Percentiles rank a stretch among this genome's conserved stretches.
Evolutionary conservation across 2,329 filamentous ascomycete species (phyloP).

Genomic region (Fonsecaea monophora): DNA sequence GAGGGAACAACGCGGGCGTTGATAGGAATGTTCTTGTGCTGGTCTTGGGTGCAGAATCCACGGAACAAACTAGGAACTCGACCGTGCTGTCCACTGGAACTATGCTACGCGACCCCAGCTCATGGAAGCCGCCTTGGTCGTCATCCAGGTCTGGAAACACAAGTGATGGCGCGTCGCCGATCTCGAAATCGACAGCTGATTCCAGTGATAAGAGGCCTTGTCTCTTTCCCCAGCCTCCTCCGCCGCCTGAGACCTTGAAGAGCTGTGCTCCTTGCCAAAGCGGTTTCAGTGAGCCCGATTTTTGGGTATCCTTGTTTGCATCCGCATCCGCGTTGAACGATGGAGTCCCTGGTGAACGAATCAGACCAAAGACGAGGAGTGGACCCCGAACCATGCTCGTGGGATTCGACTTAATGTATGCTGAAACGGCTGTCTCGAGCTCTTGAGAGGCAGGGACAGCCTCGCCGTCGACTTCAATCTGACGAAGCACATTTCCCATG

Average conservation of each 20-base stretch:
- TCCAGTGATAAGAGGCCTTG: conserved; percentile 40
- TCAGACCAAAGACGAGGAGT: conserved; percentile 34
- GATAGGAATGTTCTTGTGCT: not conserved
- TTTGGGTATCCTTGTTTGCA: not conserved
- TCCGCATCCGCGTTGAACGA: not conserved
- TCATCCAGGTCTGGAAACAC: conserved; percentile 27
- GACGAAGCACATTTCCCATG: conserved; percentile 40
- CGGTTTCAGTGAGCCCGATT: conserved; percentile 2
- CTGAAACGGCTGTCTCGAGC: conserved; percentile 34
- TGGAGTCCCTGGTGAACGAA: conserved; percentile 20
- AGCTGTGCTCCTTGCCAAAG: conserved; percentile 30
- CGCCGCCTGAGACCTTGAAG: conserved; percentile 40
- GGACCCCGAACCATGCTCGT: conserved; percentile 15
- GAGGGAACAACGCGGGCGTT: not conserved
- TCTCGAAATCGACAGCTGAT: conserved; percentile 27
- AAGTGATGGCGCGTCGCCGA: conserved; percentile 5
- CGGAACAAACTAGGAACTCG: conserved; percentile 26
- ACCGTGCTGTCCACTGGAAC: conserved; percentile 28
- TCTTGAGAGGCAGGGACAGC: conserved; percentile 36
- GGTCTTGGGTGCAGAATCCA: not conserved
- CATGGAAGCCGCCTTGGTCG: not conserved
- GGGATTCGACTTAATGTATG: conserved; percentile 22
- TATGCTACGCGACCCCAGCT: conserved; percentile 21
- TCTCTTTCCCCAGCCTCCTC: conserved; percentile 41
- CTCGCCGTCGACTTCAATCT: conserved; percentile 34